Evolutionary conservation across 805 yeast genomes (phyloP).

Genomic region (Torulaspora gathmanii): DNA sequence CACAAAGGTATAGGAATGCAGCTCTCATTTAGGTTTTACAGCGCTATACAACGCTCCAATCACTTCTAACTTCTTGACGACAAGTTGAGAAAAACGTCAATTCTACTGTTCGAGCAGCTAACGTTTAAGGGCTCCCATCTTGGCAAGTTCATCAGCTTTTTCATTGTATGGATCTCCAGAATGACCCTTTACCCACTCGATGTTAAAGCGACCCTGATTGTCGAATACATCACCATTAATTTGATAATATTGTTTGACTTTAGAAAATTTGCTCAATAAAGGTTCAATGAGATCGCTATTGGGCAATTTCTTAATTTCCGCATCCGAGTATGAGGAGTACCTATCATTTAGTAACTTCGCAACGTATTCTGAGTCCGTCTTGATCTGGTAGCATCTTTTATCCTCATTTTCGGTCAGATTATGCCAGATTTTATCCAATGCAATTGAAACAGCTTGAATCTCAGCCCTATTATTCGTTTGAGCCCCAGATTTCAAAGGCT

Average conservation of each 20-base stretch:
- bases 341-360: constrained; percentile 54
- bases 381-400: constrained; percentile 39
- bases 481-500: constrained; percentile 42
- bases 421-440: constrained; percentile 43
- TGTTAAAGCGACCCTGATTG: constrained; percentile 39
- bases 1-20: too few relatives aligned
- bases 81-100: too few relatives aligned
- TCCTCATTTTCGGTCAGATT: constrained; percentile 17
- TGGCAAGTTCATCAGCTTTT: constrained; percentile 71
- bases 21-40: too few relatives aligned
- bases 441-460: constrained; percentile 58
- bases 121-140: constrained; percentile 44
- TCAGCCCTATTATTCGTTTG: constrained; percentile 85
- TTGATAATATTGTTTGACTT: constrained; percentile 39
- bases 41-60: too few relatives aligned
- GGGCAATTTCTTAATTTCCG: constrained; percentile 33
- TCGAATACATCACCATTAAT: constrained; percentile 22
- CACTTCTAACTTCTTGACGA: too few relatives aligned
- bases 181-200: constrained; percentile 72
- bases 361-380: constrained; percentile 70
- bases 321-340: constrained; percentile 47
- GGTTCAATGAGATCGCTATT: constrained; percentile 33
- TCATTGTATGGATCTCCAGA: constrained; percentile 66
- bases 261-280: constrained; percentile 41
- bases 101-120: not conserved